Base-by-base conservation (phyloP, 306 rosid genomes). In the Calophaca sinica region DNA sequence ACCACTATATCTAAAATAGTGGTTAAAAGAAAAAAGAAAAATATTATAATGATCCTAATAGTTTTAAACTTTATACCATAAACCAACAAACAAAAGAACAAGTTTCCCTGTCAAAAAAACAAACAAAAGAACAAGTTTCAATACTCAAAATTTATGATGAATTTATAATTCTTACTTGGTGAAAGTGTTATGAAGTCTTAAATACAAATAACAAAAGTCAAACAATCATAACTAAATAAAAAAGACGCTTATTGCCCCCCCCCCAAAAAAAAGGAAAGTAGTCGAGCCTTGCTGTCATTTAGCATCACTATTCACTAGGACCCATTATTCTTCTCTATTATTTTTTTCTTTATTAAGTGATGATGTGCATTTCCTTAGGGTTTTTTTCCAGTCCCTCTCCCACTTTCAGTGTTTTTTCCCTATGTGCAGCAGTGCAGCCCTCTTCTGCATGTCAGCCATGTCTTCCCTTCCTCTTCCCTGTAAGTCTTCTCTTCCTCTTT, bases 191-290 rank as follows among this genome's bases (percentile, higher is more conserved):
- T 39, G 9, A 41, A 9, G 4, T 26, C 32, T 50, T 50, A 57
- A 57, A 57, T 60, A 6, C 28, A 60, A 7, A 45, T 45, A 45
- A 29, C 9, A 45, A 66, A 65, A 45, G 31, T 45, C 57, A 28
- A 28, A 66, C 26, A 6, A 66, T 32, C 28, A 11, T 32, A 66
- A 44, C 71, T 65, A 65, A 44, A 65, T 65, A 9, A 65, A 65
- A 28, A 10, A 26, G 13, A 39, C 44, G 28, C 12, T 11, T 44
- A 26, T 65, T 65, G 15, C 39, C 11, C 33, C 11, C 3, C 39
- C 11, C 33, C 11, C 3, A 20, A 44, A 31, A 28, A 42, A 44
- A 65, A 28, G 26, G 71, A 45, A 65, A 65, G 54, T 2, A 15
- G 12, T 28, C 41, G 6, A 65, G 26, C 54, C 9, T 44, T 5